Evolutionary conservation across 1,284 basidiomycete species (phyloP).

Genomic region (Testicularia cyperi): DNA sequence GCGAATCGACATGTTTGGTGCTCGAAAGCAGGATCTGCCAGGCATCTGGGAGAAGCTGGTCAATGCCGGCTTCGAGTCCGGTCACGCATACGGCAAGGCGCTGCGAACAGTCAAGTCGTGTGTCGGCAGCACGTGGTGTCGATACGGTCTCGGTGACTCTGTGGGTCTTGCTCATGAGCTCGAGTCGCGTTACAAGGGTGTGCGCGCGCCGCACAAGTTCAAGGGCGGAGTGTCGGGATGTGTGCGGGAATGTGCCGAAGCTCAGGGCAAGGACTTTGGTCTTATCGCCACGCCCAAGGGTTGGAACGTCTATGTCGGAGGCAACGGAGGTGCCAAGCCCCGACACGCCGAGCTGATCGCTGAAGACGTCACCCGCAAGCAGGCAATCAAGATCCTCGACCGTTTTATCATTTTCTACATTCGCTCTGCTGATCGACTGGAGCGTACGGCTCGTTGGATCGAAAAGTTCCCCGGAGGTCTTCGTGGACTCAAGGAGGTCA

Average conservation of each 20-base stretch:
- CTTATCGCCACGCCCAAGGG: constrained; percentile 73
- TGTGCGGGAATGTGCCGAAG: constrained; percentile 63
- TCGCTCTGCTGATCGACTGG: constrained; percentile 66
- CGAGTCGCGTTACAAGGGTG: constrained; percentile 73
- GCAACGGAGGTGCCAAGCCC: constrained; percentile 74
- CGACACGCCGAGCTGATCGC: constrained; percentile 66
- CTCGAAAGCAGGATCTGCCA: constrained; percentile 73
- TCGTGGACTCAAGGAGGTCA: constrained; percentile 68
- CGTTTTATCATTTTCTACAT: constrained; percentile 73
- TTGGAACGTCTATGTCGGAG: constrained; percentile 69
- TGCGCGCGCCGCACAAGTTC: constrained; percentile 72
- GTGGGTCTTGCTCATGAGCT: constrained; percentile 74
- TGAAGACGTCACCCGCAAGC: constrained; percentile 52
- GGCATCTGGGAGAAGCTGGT: constrained; percentile 73
- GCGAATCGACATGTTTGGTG: constrained; percentile 74
- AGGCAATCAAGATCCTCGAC: constrained; percentile 69
- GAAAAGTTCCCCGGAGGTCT: constrained; percentile 72
- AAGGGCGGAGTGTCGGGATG: constrained; percentile 77
- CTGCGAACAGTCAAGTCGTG: constrained; percentile 69
- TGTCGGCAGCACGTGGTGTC: constrained; percentile 70
- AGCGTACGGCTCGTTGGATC: constrained; percentile 76
- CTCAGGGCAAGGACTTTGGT: constrained; percentile 75
- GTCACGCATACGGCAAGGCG: constrained; percentile 73
- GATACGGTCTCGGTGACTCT: constrained; percentile 74
- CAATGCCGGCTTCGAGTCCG: constrained; percentile 72